Evolutionary conservation across 2,329 filamentous ascomycete species (phyloP).

Genomic region (Ilyonectria mors-panacis): DNA sequence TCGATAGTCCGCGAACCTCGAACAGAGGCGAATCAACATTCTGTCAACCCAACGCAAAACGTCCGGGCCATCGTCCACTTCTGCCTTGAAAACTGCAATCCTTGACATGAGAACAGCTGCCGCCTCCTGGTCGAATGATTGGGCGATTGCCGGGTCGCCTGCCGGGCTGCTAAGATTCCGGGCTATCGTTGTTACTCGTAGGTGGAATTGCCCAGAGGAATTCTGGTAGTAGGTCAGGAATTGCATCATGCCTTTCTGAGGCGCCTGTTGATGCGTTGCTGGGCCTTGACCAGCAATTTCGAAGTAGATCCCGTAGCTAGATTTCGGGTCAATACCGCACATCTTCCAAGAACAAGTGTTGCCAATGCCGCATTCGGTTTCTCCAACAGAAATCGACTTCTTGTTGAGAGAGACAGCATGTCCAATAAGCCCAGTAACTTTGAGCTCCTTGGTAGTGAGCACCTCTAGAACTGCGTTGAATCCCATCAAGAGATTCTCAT

Average conservation of each 20-base stretch:
- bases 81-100: slow-evolving; percentile 98
- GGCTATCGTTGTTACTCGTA: slow-evolving; percentile 94
- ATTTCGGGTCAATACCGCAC: slow-evolving; percentile 95
- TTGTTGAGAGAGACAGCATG: slow-evolving; percentile 98
- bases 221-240: slow-evolving; percentile 99
- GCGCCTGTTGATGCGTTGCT: slow-evolving; percentile 86
- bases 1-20: slow-evolving; percentile 95
- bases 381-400: slow-evolving; percentile 95
- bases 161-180: slow-evolving; percentile 93
- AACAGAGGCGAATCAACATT: slow-evolving; percentile 97
- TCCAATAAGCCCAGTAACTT: slow-evolving; percentile 96
- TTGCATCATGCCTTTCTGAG: slow-evolving; percentile 96
- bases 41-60: slow-evolving; percentile 98
- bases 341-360: slow-evolving; percentile 99
- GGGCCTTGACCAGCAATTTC: slow-evolving; percentile 96
- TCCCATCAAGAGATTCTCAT: slow-evolving; percentile 96
- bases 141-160: slow-evolving; percentile 93
- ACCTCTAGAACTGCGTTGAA: slow-evolving; percentile 98
- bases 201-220: slow-evolving; percentile 94
- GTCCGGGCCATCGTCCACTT: slow-evolving; percentile 98
- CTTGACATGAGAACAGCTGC: slow-evolving; percentile 98
- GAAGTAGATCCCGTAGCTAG: slow-evolving; percentile 97
- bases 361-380: slow-evolving; percentile 98
- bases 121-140: slow-evolving; percentile 98
- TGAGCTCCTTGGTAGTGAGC: slow-evolving; percentile 96